Conservation (phyloP, 2,329 filamentous ascomycete species). For the Canariomyces notabilis region DNA sequence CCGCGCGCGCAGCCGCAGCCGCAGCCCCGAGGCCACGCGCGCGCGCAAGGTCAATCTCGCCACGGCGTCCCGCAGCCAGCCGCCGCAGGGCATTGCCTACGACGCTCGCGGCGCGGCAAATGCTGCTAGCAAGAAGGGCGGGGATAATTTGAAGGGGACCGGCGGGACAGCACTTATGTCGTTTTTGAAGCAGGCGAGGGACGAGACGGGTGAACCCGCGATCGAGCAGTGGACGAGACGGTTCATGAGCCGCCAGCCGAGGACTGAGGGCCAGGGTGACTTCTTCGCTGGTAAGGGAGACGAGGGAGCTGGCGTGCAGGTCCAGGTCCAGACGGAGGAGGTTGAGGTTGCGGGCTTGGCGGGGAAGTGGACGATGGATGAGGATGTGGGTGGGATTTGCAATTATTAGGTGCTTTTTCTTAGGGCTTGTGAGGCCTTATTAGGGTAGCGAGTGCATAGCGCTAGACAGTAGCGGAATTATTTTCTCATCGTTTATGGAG, state of each 20-base stretch:
- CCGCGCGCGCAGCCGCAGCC: constrained; percentile 58
- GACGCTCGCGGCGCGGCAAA: constrained; percentile 19
- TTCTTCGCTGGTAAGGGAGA: constrained; percentile 54
- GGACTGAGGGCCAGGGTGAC: constrained; percentile 47
- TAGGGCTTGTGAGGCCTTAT: neutral
- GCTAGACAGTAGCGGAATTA: neutral
- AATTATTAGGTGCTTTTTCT: constrained; percentile 37
- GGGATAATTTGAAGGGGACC: constrained; percentile 73
- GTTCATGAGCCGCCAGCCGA: constrained; percentile 51
- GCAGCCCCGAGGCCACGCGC: constrained; percentile 49
- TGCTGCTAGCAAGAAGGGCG: constrained; percentile 41
- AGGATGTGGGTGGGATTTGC: constrained; percentile 63
- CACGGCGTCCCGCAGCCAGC: constrained; percentile 42
- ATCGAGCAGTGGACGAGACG: constrained; percentile 60
- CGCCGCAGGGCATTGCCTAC: constrained; percentile 31
- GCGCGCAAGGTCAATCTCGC: constrained; percentile 57
- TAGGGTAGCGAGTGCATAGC: neutral
- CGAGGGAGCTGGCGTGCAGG: constrained; percentile 34
- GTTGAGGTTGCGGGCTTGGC: constrained; percentile 63
- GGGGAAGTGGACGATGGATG: constrained; percentile 84
- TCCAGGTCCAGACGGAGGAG: constrained; percentile 40
- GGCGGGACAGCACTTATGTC: constrained; percentile 91
- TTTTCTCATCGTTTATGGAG: too few species aligned
- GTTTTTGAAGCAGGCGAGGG: constrained; percentile 91
- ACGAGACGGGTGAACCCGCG: constrained; percentile 91